Base-by-base conservation (phyloP, 352 stramenopile genomes). In the Pythium chondricola region DNA sequence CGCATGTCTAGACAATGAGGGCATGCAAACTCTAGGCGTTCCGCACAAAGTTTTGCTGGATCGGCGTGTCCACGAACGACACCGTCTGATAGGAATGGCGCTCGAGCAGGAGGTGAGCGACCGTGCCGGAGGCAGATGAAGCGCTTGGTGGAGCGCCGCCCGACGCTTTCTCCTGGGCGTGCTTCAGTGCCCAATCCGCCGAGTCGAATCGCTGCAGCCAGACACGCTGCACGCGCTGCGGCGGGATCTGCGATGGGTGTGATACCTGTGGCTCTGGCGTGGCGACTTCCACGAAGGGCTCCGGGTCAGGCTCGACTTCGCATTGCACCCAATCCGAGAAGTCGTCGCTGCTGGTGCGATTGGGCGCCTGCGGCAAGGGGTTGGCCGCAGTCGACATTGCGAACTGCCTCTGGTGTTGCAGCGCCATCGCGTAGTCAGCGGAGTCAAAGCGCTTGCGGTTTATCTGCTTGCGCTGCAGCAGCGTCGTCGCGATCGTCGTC, bases 361-460 rank as follows among this genome's bases (percentile, higher is more conserved):
- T 21, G 3, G 47, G 33, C 41, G 33, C 32, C 2, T 47, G 43
- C 16, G 18, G 24, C 18, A 24, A 11, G 22, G 17, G n/a, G n/a
- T n/a, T n/a, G n/a, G n/a, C 6, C 6, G 31, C 13, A 14, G 31
- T 13, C 20, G 20, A n/a, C 33, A 33, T 13, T 10, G 33, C 25
- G 16, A 24, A 33, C 16, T 73, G 30, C 58, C 59, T 57, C 9
- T 65, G 50, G n/a, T 61, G 52, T 17, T 57, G 58, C 44, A 65
- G 49, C 2, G 52, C 55, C 57, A 88, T 75, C 25, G 64, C 71
- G 48, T 79, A 83, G 48, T 88, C 77, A 7, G 77, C 77, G 44
- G 77, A 88, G 50, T 88, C 77, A 48, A 88, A 88, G 25, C 77
- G 77, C 59, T 88, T 73, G 32, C 76, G 76, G 33, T 78, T 60